These are phyloP conservation scores for Lycium ferocissimum DNA, from an alignment of 257 asterid species.

Conservation along the genomic window DNA sequence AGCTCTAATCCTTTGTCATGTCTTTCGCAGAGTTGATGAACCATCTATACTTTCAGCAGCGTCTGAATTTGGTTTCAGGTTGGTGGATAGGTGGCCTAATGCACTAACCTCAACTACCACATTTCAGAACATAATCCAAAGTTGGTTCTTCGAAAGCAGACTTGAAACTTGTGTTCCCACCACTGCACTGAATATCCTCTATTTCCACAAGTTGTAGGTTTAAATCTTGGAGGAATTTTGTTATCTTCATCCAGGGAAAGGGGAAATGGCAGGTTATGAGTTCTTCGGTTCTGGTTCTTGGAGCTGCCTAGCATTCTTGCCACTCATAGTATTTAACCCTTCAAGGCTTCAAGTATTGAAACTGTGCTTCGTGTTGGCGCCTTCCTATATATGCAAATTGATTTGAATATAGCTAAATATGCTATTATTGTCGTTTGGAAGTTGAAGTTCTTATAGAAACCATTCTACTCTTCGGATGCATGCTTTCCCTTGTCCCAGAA, in stretches of 20 bases:
- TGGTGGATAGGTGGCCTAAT: constrained; percentile 72
- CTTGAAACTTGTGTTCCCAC: constrained; percentile 48
- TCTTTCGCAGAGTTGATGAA: constrained; percentile 84
- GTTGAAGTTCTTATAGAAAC: not conserved
- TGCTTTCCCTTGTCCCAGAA: not conserved
- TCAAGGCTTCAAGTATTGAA: constrained; percentile 2
- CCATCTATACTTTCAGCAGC: constrained; percentile 72
- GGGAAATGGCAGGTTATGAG: not conserved
- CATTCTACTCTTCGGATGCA: not conserved
- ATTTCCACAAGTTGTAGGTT: constrained; percentile 52
- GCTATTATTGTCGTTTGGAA: not conserved
- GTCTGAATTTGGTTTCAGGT: constrained; percentile 57
- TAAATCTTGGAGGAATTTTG: constrained; percentile 5
- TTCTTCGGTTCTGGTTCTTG: not conserved
- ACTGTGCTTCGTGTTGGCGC: not conserved
- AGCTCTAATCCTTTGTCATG: constrained; percentile 78
- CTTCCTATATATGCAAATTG: not conserved
- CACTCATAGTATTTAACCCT: not conserved
- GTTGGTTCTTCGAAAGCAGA: constrained; percentile 57
- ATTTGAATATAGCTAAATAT: not conserved
- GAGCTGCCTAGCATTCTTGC: not conserved
- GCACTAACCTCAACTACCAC: constrained; percentile 35
- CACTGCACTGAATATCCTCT: constrained; percentile 72
- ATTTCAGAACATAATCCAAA: constrained; percentile 41
- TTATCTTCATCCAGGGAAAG: not conserved